These are phyloP conservation scores for Phytophthora hibernalis DNA, from an alignment of 352 stramenopile genomes.

Conservation along the genomic window DNA sequence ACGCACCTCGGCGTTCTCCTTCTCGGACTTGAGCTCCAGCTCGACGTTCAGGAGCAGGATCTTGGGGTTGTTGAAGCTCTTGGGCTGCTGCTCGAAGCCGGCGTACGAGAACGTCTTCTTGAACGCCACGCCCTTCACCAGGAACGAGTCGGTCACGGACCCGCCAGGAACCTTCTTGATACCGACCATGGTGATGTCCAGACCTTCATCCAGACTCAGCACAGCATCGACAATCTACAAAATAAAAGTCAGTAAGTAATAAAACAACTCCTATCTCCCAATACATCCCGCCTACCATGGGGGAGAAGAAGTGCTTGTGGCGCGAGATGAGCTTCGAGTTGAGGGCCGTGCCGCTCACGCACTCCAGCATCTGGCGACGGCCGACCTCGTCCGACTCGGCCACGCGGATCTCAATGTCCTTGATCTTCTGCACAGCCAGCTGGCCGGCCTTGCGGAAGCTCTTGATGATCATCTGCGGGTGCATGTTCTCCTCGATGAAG, in stretches of 20 bases:
- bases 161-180: constrained; percentile 99
- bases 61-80: constrained; percentile 96
- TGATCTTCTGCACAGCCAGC: constrained; percentile 87
- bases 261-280: constrained; percentile 4
- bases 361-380: constrained; percentile 91
- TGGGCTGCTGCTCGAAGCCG: constrained; percentile 99
- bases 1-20: constrained; percentile 98
- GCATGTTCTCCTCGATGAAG: constrained; percentile 98
- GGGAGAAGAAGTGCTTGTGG: constrained; percentile 98
- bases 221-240: constrained; percentile 95
- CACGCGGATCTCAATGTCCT: constrained; percentile 87
- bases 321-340: constrained; percentile 99
- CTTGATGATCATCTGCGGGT: constrained; percentile 93
- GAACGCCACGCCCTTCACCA: constrained; percentile 98
- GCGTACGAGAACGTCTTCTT: constrained; percentile 99
- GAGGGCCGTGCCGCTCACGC: constrained; percentile 95
- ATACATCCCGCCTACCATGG: constrained; percentile 85
- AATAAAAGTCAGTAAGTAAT: constrained; percentile 4
- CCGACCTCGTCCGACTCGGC: constrained; percentile 81
- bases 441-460: constrained; percentile 88
- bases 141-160: constrained; percentile 97
- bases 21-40: constrained; percentile 99
- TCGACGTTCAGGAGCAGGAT: constrained; percentile 99
- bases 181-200: constrained; percentile 93
- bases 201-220: constrained; percentile 89